Conservation (phyloP, 106 monocot species). For the Allium cepa region DNA sequence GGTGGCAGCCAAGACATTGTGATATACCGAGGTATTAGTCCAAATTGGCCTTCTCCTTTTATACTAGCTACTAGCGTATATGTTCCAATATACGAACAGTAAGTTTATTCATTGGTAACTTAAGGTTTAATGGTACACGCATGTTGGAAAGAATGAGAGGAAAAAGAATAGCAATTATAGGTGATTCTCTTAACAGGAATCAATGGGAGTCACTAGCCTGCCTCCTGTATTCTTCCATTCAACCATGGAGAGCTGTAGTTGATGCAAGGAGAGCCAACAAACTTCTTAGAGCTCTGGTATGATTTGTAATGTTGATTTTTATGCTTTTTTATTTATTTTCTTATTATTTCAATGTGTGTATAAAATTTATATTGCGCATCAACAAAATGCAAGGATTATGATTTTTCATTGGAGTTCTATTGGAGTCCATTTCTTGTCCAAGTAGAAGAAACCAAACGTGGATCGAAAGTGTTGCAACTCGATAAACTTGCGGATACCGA, state of each 20-base stretch:
- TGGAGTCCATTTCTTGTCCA: constrained; percentile 47
- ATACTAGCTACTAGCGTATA: too few species aligned
- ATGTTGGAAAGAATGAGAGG: constrained; percentile 50
- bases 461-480: constrained; percentile 28
- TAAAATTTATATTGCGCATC: not conserved
- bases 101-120: not conserved
- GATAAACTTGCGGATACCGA: constrained; percentile 13
- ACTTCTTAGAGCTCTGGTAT: constrained; percentile 22
- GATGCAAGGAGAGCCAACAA: not conserved
- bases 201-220: constrained; percentile 73
- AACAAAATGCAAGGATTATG: constrained; percentile 27
- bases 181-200: constrained; percentile 62
- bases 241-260: constrained; percentile 13
- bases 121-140: constrained; percentile 28
- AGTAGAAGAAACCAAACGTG: constrained; percentile 9
- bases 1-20: constrained; percentile 34
- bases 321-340: not conserved
- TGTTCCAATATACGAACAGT: too few species aligned
- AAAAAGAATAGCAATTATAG: constrained; percentile 45
- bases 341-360: not conserved
- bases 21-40: constrained; percentile 22
- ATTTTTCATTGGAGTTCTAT: constrained; percentile 46
- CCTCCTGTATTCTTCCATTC: constrained; percentile 25
- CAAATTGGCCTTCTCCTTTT: too few species aligned
- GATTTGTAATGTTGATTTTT: not conserved